A percentile compares a stretch with the other conserved stretches of the same genome.
Conservation (phyloP, 768 basidiomycete species). For the Leccinum aurantiacum region DNA sequence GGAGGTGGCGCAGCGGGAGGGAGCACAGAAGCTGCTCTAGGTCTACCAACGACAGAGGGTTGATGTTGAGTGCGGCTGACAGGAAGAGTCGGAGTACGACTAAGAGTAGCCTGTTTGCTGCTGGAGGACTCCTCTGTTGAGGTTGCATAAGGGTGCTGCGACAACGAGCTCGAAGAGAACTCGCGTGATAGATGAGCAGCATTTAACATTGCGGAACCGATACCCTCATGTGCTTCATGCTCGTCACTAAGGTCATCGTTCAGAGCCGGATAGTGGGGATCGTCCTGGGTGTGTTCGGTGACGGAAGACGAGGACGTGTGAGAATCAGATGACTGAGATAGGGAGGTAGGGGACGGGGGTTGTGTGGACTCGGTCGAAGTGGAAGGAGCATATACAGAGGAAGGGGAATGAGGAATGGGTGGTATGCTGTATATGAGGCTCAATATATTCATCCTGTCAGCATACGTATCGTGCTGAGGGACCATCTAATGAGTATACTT, state of each 20-base stretch:
- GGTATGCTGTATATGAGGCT: constrained; percentile 88
- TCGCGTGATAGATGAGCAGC: constrained; percentile 32
- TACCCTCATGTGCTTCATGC: constrained; percentile 41
- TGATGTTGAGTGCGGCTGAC: constrained; percentile 29
- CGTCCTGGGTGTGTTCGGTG: constrained; percentile 40
- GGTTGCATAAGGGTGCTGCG: constrained; percentile 53
- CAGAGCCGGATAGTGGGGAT: constrained; percentile 24
- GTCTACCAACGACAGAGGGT: constrained; percentile 35
- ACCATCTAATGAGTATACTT: constrained; percentile 17
- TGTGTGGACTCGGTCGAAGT: constrained; percentile 39
- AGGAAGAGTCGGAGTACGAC: constrained; percentile 39
- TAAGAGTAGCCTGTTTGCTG: constrained; percentile 22
- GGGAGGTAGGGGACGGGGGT: constrained; percentile 36
- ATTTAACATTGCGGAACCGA: constrained; percentile 47
- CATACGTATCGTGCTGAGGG: constrained; percentile 87
- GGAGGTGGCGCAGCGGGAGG: constrained; percentile 70
- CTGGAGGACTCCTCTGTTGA: constrained; percentile 40
- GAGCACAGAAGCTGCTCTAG: constrained; percentile 57
- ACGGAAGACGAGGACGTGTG: constrained; percentile 49
- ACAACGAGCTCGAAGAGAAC: constrained; percentile 23
- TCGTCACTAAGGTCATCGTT: constrained; percentile 30
- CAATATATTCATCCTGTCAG: constrained; percentile 91
- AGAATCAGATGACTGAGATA: constrained; percentile 46
- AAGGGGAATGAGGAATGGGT: constrained; percentile 64
- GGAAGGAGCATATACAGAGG: constrained; percentile 47